These are phyloP conservation scores for Teratosphaeria epicoccoides DNA, from an alignment of 2,329 filamentous ascomycete species.

Conservation along the genomic window DNA sequence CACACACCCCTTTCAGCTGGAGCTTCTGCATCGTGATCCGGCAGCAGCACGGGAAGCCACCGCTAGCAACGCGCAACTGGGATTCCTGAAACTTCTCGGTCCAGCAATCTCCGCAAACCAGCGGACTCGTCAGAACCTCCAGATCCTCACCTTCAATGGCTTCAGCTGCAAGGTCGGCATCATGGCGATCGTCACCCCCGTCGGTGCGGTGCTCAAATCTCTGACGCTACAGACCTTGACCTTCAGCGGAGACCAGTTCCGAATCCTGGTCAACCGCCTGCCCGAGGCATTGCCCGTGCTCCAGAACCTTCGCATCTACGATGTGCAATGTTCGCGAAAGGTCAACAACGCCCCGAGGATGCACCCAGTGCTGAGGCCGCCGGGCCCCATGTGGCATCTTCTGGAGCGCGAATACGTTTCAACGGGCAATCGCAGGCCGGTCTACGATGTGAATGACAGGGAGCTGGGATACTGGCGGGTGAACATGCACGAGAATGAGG, in stretches of 20 bases:
- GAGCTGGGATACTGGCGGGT: not conserved
- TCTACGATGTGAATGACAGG: not conserved
- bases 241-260: no score
- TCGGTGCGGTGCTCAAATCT: no score
- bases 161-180: no score
- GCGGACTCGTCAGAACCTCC: not conserved
- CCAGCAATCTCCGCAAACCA: not conserved
- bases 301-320: no score
- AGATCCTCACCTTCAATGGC: not conserved
- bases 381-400: not conserved
- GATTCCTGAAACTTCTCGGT: not conserved
- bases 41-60: not conserved
- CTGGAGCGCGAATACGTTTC: not conserved
- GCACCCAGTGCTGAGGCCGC: no score
- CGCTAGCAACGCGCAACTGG: not conserved
- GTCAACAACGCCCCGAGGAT: no score
- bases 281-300: no score
- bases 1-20: not conserved
- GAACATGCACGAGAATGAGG: not conserved
- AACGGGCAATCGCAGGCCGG: not conserved
- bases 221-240: no score
- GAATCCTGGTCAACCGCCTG: no score
- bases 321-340: no score
- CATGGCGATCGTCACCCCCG: no score
- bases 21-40: not conserved